These are phyloP conservation scores for Corylus heterophylla DNA, from an alignment of 306 rosid genomes.

Conservation along the genomic window DNA sequence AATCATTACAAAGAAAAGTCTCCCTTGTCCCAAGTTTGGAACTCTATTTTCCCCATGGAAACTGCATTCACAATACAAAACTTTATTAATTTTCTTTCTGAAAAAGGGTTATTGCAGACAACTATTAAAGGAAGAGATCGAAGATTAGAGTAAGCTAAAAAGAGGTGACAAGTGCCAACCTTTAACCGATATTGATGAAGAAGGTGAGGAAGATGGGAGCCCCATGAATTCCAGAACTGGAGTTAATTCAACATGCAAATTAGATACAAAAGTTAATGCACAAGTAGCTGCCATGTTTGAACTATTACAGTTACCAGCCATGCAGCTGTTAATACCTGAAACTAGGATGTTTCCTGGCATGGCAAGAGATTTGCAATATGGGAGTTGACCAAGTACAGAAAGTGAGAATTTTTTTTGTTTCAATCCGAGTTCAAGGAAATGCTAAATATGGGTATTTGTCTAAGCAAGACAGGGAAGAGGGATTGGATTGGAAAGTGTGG, in stretches of 20 bases:
- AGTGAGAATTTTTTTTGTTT: not conserved
- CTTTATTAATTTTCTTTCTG: constrained; percentile 10
- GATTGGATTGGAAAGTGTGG: constrained; percentile 40
- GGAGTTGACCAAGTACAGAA: constrained; percentile 5
- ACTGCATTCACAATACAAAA: constrained; percentile 51
- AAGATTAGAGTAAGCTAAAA: not conserved
- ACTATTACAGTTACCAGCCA: constrained; percentile 8
- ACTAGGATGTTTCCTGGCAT: constrained; percentile 91
- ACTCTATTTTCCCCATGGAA: constrained; percentile 77
- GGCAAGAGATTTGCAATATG: constrained; percentile 16
- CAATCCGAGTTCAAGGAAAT: not conserved
- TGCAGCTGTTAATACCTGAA: constrained; percentile 57
- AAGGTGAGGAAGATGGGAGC: constrained; percentile 48
- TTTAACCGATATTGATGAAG: constrained; percentile 62
- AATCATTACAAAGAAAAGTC: constrained; percentile 72
- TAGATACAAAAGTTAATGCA: constrained; percentile 2
- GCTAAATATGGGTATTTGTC: constrained; percentile 3
- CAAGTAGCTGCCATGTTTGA: constrained; percentile 15
- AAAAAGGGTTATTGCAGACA: constrained; percentile 9
- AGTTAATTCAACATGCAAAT: constrained; percentile 14
- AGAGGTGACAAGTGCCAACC: constrained; percentile 42
- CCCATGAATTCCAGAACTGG: constrained; percentile 70
- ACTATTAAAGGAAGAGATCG: not conserved
- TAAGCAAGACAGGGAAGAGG: constrained; percentile 27
- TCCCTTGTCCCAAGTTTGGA: constrained; percentile 63